Evolutionary conservation across 805 yeast genomes (phyloP).

Genomic region (Metschnikowia anglica): DNA sequence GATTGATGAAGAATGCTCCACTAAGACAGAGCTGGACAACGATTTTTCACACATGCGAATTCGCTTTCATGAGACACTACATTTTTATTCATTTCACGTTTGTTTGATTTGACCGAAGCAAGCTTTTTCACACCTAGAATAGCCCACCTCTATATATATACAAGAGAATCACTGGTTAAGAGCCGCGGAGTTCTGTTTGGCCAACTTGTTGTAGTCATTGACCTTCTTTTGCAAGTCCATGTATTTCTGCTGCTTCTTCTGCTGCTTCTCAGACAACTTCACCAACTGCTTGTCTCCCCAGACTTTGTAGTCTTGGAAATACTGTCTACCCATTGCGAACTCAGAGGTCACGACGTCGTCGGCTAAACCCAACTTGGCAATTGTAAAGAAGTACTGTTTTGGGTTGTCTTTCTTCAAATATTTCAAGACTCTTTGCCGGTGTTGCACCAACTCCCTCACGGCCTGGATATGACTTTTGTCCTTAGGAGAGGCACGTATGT

Average conservation of each 20-base stretch:
- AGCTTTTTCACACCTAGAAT: too few species aligned
- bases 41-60: too few species aligned
- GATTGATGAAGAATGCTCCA: too few species aligned
- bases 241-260: constrained; percentile 30
- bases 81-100: too few species aligned
- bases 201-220: constrained; percentile 37
- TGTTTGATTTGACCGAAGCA: neutral
- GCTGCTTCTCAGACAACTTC: constrained; percentile 42
- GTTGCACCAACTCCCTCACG: constrained; percentile 82
- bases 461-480: constrained; percentile 69
- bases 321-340: constrained; percentile 75
- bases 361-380: constrained; percentile 82
- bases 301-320: constrained; percentile 73
- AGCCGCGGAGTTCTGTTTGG: constrained; percentile 34
- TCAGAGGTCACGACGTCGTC: constrained; percentile 77
- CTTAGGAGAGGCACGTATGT: constrained; percentile 63
- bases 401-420: constrained; percentile 82
- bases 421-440: constrained; percentile 78
- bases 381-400: constrained; percentile 78
- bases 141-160: constrained; percentile 13
- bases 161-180: constrained; percentile 13
- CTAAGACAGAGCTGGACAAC: too few species aligned
- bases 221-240: constrained; percentile 41
- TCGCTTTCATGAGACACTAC: too few species aligned
- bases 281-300: constrained; percentile 74